Conservation (phyloP, 1,284 basidiomycete species). For the Pholiota adiposa region DNA sequence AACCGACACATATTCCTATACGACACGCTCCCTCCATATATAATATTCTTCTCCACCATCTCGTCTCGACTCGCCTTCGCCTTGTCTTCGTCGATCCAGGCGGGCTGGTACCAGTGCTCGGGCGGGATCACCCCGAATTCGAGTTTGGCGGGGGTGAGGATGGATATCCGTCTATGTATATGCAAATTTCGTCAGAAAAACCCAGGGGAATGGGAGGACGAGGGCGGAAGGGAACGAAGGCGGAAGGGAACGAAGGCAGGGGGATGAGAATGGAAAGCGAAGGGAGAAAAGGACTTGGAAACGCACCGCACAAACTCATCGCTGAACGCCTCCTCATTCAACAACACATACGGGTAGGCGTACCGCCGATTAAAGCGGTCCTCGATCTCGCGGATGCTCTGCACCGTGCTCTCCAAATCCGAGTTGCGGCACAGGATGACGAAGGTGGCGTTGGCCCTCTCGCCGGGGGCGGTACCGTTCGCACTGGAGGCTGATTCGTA, state of each 20-base stretch:
- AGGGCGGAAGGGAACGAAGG: no score
- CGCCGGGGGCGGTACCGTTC: constrained; percentile 29
- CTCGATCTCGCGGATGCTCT: constrained; percentile 60
- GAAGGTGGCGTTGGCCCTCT: constrained; percentile 66
- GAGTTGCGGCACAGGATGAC: constrained; percentile 73
- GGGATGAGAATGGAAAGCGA: not conserved
- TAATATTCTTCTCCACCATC: constrained; percentile 57
- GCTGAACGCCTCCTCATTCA: constrained; percentile 74
- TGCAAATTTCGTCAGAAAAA: not conserved
- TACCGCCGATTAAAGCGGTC: constrained; percentile 70
- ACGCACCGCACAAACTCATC: constrained; percentile 73
- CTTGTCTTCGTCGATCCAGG: constrained; percentile 71
- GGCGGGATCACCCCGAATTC: constrained; percentile 52
- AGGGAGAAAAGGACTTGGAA: not conserved
- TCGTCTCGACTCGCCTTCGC: constrained; percentile 59
- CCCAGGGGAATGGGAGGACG: no score
- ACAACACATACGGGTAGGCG: constrained; percentile 73
- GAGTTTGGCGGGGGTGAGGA: constrained; percentile 40
- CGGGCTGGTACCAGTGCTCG: constrained; percentile 65
- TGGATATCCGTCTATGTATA: constrained; percentile 44
- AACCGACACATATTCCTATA: constrained; percentile 82
- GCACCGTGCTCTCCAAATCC: constrained; percentile 65
- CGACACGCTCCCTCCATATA: constrained; percentile 50
- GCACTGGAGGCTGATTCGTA: not conserved
- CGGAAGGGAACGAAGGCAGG: not conserved